Conservation (phyloP, 1,139 yeast genomes). For the Zygosaccharomyces sapae region DNA sequence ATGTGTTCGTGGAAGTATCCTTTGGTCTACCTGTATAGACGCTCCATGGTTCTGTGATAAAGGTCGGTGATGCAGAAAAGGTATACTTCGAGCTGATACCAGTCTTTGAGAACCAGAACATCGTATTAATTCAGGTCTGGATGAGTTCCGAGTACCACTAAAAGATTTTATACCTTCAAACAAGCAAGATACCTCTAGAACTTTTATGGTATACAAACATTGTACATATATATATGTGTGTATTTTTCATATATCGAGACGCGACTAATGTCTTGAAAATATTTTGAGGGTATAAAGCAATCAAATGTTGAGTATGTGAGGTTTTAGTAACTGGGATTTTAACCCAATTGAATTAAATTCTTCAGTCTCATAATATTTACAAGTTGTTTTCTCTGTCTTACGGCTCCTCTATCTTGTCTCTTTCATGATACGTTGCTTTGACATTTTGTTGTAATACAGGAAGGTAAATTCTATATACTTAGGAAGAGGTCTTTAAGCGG, state of each 20-base stretch:
- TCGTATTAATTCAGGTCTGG: slow-evolving; percentile 11
- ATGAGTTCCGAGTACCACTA: neutral
- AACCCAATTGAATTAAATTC: neutral
- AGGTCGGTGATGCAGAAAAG: slow-evolving; percentile 69
- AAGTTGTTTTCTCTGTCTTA: neutral
- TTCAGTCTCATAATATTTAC: neutral
- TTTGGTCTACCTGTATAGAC: slow-evolving; percentile 78
- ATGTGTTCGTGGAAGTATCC: slow-evolving; percentile 27
- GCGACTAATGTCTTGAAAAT: neutral
- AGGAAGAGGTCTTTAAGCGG: no score
- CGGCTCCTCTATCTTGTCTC: no score
- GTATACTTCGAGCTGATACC: slow-evolving; percentile 74
- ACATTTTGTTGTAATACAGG: no score
- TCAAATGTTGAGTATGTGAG: neutral
- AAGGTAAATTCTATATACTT: no score
- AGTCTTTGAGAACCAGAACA: slow-evolving; percentile 43
- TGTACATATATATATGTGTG: neutral
- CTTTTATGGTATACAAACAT: no score
- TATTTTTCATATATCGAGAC: neutral
- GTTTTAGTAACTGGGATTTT: neutral
- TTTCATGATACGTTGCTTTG: no score
- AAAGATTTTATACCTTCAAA: no score
- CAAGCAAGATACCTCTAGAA: no score
- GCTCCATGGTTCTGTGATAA: slow-evolving; percentile 79
- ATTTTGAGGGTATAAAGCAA: neutral